Evolutionary conservation across 2,329 filamentous ascomycete genomes (phyloP), one percentile per base, ranked within the genome.

Genomic region (Xylariaceae sp.): DNA sequence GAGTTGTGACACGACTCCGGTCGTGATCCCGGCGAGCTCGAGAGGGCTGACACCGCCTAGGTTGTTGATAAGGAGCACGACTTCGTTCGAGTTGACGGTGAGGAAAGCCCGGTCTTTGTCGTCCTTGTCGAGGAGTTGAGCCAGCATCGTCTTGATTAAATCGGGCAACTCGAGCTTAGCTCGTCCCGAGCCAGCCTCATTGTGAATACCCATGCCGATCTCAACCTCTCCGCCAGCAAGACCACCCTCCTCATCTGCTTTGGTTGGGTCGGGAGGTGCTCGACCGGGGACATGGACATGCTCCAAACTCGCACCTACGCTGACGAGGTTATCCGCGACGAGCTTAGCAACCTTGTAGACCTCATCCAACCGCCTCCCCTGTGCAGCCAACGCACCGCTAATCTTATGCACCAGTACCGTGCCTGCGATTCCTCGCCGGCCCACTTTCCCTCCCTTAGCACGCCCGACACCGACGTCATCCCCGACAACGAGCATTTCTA

Each of bases 211-310:
- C 85, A 89, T 89, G 22, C 86, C 86, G 38, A 84, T 68, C 64
- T 84, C 80, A 21, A 82, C 76, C 60, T 83, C 77, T 32, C 71
- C 76, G 3, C 56, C 65, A 37, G 68, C 74, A 46, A 92, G 67
- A 34, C 56, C 64, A 22, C 82, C 81, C 20, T 81, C 78, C 35
- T 74, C 74, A 0, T 61, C 12, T 8, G 27, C 27, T n/a, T n/a
- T n/a, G n/a, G n/a, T 58, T 10, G 55, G 56, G 20, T 80, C 77
- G 0, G 70, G 66, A 6, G 72, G 62, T 1, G 72, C 77, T 49
- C 90, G 78, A 4, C 92, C 91, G 0, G 92, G 92, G 0, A 96
- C 88, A 62, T 96, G 92, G n/a, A 96, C 91, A 63, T 95, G 91
- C 53, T 86, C 85, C 34, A 96, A 70, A 42, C 87, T 92, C 3